phyloP scores from a whole-genome alignment of 345 rosid species.

The Euphorbia lathyris region DNA sequence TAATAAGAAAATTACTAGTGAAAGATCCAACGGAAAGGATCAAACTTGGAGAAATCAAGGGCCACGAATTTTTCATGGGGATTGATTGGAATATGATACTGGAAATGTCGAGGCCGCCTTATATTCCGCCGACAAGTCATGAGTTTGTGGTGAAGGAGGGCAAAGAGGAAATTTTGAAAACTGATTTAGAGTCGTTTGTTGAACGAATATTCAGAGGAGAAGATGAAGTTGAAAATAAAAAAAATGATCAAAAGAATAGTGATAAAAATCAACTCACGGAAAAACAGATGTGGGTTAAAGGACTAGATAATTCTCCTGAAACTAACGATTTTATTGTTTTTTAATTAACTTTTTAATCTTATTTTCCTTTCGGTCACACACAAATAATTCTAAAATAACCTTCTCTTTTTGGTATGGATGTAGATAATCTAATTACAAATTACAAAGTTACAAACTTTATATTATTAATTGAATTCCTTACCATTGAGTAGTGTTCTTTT shows the following conservation, averaged over 20 bases:
- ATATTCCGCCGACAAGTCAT: constrained; percentile 41
- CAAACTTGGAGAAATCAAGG: constrained; percentile 49
- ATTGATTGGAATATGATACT: constrained; percentile 54
- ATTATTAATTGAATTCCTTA: not conserved
- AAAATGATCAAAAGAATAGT: not conserved
- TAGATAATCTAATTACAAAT: not conserved
- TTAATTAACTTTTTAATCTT: constrained; percentile 21
- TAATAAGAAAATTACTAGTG: constrained; percentile 52
- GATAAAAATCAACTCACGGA: not conserved
- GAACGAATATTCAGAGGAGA: constrained; percentile 38
- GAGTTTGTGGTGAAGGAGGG: constrained; percentile 18
- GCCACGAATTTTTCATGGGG: constrained; percentile 64
- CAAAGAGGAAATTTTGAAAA: constrained; percentile 19
- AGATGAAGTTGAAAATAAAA: constrained; percentile 2
- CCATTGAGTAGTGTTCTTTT: not conserved
- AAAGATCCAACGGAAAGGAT: constrained; percentile 73
- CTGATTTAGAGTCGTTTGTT: constrained; percentile 68
- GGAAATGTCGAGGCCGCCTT: constrained; percentile 60
- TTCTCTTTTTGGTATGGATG: no score
- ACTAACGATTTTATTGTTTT: constrained; percentile 32
- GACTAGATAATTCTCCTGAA: constrained; percentile 11
- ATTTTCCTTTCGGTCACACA: no score
- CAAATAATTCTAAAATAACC: no score
- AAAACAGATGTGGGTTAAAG: constrained; percentile 20
- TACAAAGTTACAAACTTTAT: no score